A percentile compares a stretch with the other conserved stretches of the same genome.
These are phyloP conservation scores for Chlamydomonas applanata DNA, from an alignment of 139 green algal genomes.

Conservation along the genomic window DNA sequence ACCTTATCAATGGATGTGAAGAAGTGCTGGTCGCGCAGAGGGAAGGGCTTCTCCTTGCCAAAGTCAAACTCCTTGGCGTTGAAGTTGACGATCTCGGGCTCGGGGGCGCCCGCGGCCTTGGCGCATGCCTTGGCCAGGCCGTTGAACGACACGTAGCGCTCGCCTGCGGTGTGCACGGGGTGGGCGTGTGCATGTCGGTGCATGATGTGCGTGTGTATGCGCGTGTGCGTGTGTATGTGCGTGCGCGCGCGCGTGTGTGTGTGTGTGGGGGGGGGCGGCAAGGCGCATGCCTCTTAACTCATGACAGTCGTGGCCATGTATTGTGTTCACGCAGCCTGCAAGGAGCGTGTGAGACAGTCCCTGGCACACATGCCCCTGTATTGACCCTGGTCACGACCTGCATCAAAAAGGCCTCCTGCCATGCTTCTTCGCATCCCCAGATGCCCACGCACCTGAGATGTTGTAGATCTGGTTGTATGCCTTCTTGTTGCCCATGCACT, in stretches of 20 bases:
- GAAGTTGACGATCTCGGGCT: constrained; percentile 92
- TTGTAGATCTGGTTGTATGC: constrained; percentile 71
- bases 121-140: constrained; percentile 93
- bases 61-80: constrained; percentile 75
- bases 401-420: too few species aligned
- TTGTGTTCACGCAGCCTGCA: too few species aligned
- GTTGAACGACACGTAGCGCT: constrained; percentile 92
- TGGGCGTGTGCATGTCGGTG: neutral
- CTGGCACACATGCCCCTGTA: too few species aligned
- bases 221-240: neutral
- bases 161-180: constrained; percentile 28
- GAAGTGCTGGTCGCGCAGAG: constrained; percentile 96
- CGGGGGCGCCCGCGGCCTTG: constrained; percentile 73
- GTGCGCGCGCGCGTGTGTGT: too few species aligned
- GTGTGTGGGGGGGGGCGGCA: too few species aligned
- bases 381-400: too few species aligned
- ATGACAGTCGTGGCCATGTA: too few species aligned
- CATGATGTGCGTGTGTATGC: neutral
- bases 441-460: constrained; percentile 50
- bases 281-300: too few species aligned
- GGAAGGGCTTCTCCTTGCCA: constrained; percentile 82
- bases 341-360: too few species aligned
- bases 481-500: constrained; percentile 77
- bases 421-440: too few species aligned
- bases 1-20: constrained; percentile 94